Base-by-base conservation (phyloP, 148 eudicot species). In the Salicornia ramosissima region DNA sequence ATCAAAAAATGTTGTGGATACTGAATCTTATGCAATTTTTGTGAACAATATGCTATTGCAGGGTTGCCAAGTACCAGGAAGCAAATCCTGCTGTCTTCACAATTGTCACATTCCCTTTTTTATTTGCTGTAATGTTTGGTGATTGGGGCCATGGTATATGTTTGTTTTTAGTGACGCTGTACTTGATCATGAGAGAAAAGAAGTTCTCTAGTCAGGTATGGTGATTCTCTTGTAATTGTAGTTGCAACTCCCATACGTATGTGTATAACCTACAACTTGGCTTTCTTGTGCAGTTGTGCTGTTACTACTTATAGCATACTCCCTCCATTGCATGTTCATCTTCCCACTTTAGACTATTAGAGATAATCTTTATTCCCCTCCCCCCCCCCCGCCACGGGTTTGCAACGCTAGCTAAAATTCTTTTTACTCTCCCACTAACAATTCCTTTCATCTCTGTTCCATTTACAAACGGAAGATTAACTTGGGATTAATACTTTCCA, bases 71-170 rank as follows among this genome's bases (percentile, higher is more conserved):
- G 78, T 91, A 91, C 80, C 95, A 87, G 80, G 97, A 91, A 83
- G 97, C 86, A 64, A 91, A 91, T 76, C 97, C 97, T 18, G 87
- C 86, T 60, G 95, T 91, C 42, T 89, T 55, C 84, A 87, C 96
- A 22, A 79, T 91, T 30, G 62, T 89, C 66, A 89, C 97, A 50
- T 91, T 91, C 71, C 97, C 97, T 42, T 91, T 91, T 76, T 81
- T 89, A 22, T 91, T 91, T 87, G 97, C 95, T 64, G 92, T 91
- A 58, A 91, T 85, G 95, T 88, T 89, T 72, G 97, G 95, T 75
- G 97, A 91, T 77, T 91, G 97, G 97, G 95, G 97, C 47, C 97
- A 91, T 77, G 97, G 97, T 18, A 84, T 86, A 76, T 91, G 97
- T 77, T 82, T 91, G 78, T 78, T 91, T 71, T 83, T 91, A 77